Base-by-base conservation (phyloP, 208 protist species). In the Crithidia expoeki region DNA sequence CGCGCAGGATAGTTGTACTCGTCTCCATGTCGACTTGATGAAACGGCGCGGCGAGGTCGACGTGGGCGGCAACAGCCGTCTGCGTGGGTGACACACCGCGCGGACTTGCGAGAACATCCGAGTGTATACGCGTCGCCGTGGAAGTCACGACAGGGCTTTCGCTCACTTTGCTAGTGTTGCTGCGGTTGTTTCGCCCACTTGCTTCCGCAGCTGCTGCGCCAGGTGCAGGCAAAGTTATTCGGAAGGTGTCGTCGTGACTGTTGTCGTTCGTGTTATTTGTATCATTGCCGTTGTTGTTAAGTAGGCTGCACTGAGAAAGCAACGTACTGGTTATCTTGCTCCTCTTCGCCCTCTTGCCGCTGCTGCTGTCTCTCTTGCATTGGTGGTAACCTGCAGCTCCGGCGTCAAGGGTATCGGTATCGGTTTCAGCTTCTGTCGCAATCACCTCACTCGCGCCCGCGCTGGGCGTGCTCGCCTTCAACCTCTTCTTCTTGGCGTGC, bases 21-120 rank as follows among this genome's bases (percentile, higher is more conserved):
- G 42, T 47, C 34, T 75, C 69, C 67, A 83, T 87, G 56, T 59
- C 67, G 38, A 57, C 53, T 34, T 77, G 64, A 9, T 72, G 64
- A 17, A 79, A 83, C 5, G 75, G 32, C 11, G 69, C 70, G 46
- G 68, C 57, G 47, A 82, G 44, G 30, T 80, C 69, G 47, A 78
- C 70, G 44, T 68, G 70, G 33, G 67, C 44, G 27, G 72, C 64
- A 28, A 56, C 71, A 19, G 63, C 71, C 34, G 36, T 33, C 52
- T 52, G 52, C 51, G 52, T 50, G 12, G 69, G 50, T 1, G 61
- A 47, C 12, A 14, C 70, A 14, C 17, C 61, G 12, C 0, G n/a
- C 11, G 38, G 46, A 16, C 21, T 27, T 4, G 42, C 42, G 12
- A 47, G 16, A 17, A 12, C 36, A 30, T 36, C 21, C 19, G 55